These are phyloP conservation scores for Hirsutella rhossiliensis DNA, from an alignment of 2,329 filamentous ascomycete genomes.

Conservation along the genomic window DNA sequence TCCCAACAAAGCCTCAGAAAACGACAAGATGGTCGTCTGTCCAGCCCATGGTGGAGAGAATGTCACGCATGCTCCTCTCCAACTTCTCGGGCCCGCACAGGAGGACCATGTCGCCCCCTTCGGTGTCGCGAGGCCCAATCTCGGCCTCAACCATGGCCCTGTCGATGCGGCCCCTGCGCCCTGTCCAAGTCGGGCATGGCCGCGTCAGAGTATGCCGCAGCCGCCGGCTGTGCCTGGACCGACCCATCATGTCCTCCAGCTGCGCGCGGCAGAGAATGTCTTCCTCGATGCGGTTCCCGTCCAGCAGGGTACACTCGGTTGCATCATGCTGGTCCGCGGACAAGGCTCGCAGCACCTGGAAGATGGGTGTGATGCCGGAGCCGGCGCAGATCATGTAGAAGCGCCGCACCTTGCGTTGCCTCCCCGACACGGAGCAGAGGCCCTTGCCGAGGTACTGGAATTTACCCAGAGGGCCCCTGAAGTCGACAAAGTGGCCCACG, in stretches of 20 bases:
- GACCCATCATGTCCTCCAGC: slow-evolving; percentile 49
- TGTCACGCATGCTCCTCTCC: slow-evolving; percentile 52
- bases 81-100: slow-evolving; percentile 69
- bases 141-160: slow-evolving; percentile 49
- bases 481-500: slow-evolving; percentile 61
- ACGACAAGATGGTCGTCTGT: slow-evolving; percentile 15
- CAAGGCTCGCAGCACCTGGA: slow-evolving; percentile 66
- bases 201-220: slow-evolving; percentile 60
- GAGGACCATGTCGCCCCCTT: slow-evolving; percentile 50
- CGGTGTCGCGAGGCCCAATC: slow-evolving; percentile 26
- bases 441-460: slow-evolving; percentile 69
- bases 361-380: slow-evolving; percentile 87
- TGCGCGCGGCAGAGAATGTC: slow-evolving; percentile 75
- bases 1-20: slow-evolving; percentile 6
- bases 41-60: slow-evolving; percentile 52
- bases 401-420: slow-evolving; percentile 42
- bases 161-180: slow-evolving; percentile 55
- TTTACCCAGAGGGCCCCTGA: slow-evolving; percentile 81
- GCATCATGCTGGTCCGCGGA: slow-evolving; percentile 49
- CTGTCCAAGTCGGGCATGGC: slow-evolving; percentile 52
- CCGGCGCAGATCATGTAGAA: slow-evolving; percentile 85
- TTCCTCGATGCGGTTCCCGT: slow-evolving; percentile 65
- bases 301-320: slow-evolving; percentile 60
- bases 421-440: slow-evolving; percentile 45
- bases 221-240: slow-evolving; percentile 44